Evolutionary conservation across 108 stramenopile genomes (phyloP).

Genomic region (Epithemia pelagica): DNA sequence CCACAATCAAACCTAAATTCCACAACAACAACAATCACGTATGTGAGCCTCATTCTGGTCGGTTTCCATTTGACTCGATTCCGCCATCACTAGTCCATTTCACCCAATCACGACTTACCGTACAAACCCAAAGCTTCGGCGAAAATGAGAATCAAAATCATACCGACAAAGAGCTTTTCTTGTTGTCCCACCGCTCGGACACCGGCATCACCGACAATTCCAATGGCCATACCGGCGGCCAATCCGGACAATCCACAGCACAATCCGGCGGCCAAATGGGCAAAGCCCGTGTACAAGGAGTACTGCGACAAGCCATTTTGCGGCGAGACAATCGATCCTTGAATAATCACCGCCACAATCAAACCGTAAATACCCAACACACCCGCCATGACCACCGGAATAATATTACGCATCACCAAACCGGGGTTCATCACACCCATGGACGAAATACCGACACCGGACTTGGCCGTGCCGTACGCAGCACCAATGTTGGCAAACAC

Average conservation of each 20-base stretch:
- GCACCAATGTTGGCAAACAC: slow-evolving; percentile 96
- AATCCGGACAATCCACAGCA: slow-evolving; percentile 96
- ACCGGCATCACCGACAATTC: slow-evolving; percentile 98
- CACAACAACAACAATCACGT: background rate
- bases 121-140: slow-evolving; percentile 98
- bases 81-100: too few species aligned
- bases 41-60: background rate
- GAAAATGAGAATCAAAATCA: slow-evolving; percentile 99
- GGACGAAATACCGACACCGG: slow-evolving; percentile 95
- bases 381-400: slow-evolving; percentile 99
- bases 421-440: slow-evolving; percentile 99
- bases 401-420: slow-evolving; percentile 98
- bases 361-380: slow-evolving; percentile 99
- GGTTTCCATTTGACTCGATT: background rate
- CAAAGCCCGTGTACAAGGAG: slow-evolving; percentile 93
- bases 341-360: slow-evolving; percentile 97
- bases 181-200: slow-evolving; percentile 97
- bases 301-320: slow-evolving; percentile 75
- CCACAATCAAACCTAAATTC: slow-evolving; percentile 85
- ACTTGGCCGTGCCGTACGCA: slow-evolving; percentile 97
- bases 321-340: slow-evolving; percentile 75
- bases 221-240: slow-evolving; percentile 98
- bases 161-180: slow-evolving; percentile 97
- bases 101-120: slow-evolving; percentile 52
- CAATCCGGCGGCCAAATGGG: slow-evolving; percentile 96